Base-by-base conservation (phyloP, 306 rosid species). In the Glycine latifolia region DNA sequence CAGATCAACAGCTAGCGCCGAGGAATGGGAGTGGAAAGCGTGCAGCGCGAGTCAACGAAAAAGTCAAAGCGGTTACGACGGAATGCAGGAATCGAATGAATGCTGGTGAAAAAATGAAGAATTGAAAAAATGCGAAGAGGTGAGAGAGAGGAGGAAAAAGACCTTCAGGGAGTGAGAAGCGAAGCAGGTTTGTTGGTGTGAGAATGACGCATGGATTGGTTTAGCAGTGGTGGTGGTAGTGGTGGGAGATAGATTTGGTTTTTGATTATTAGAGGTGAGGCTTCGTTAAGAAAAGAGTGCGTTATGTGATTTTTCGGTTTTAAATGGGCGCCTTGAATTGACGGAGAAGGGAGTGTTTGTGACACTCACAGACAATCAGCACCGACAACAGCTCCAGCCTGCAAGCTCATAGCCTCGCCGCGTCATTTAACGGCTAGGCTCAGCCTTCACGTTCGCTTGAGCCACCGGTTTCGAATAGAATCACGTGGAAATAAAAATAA, bases 141-240 rank as follows among this genome's bases (percentile, higher is more conserved):
- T 49, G 52, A 71, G 58, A 55, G 75, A 37, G 39, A 3, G 17
- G 63, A 14, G 10, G 41, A 3, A 17, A 58, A 79, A 54, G 74
- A 94, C 95, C 97, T 90, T 82, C 41, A 78, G 84, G 84, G 90
- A 86, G 48, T 63, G 84, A 76, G 83, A 73, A 81, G 85, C 76
- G 87, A 8, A 65, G 84, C 74, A 79, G 83, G 77, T 62, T 84
- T 69, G 52, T 69, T 84, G 84, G 14, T 4, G 73, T 43, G 53
- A 43, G 68, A 87, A 7, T 13, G 53, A 15, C 72, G 87, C 91
- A 91, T 87, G 66, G 67, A 63, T 58, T 62, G 84, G 81, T 87
- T 37, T 37, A 3, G 41, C 5, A n/a, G 39, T 35, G 41, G 41
- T 37, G 41, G 41, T 2, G 41, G 41, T 4, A 14, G 75, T 1